Percentiles rank a stretch among this genome's conserved stretches.
These are phyloP conservation scores for Naganishia randhawae DNA, from an alignment of 768 basidiomycete genomes.

Conservation along the genomic window DNA sequence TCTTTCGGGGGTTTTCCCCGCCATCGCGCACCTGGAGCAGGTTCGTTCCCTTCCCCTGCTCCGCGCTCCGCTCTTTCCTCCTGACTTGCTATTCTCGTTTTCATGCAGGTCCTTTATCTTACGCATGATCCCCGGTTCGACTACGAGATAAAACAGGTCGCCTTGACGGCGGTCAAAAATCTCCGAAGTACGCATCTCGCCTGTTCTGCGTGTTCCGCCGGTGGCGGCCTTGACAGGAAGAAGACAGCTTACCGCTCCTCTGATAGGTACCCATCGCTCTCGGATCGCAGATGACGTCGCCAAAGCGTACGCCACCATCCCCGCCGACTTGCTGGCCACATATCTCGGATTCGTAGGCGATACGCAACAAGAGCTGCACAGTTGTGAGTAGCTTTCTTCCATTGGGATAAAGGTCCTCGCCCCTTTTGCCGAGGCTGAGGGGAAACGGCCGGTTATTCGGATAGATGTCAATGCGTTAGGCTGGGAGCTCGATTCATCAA, in stretches of 20 bases:
- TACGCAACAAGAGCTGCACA: neutral
- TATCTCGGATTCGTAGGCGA: neutral
- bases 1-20: neutral
- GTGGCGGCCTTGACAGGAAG: neutral
- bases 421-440: too few relatives aligned
- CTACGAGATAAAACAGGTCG: neutral
- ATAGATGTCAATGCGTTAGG: neutral
- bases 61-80: too few relatives aligned
- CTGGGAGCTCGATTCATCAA: neutral
- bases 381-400: neutral
- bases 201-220: neutral
- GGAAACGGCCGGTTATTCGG: too few relatives aligned
- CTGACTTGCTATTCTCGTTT: neutral
- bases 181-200: neutral
- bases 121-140: conserved; percentile 15
- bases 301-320: neutral
- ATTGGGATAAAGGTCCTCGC: too few relatives aligned
- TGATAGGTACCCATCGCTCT: neutral
- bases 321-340: neutral
- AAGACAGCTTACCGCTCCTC: neutral
- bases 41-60: neutral
- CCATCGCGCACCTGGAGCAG: neutral
- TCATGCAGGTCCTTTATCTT: neutral
- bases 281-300: neutral
- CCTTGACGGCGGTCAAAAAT: neutral